Evolutionary conservation across 495 filamentous ascomycete genomes (phyloP).

Genomic region (Aspergillus bertholletiae): DNA sequence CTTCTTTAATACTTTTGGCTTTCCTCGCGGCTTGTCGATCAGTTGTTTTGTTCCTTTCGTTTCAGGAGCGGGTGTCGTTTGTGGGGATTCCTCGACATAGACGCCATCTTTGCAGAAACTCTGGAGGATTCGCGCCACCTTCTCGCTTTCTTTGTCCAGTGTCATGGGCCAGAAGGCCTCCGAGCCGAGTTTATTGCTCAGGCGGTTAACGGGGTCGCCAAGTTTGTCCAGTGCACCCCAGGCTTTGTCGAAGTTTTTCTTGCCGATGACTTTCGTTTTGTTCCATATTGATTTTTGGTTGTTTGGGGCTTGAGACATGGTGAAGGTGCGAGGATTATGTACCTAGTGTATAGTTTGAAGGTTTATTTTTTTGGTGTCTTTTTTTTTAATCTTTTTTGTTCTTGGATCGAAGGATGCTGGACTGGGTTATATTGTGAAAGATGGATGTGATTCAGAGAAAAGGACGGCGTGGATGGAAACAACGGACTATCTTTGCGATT

Average conservation of each 20-base stretch:
- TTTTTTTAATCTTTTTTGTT: too few relatives aligned
- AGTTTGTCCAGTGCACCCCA: slow-evolving; percentile 30
- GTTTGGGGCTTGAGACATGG: neutral
- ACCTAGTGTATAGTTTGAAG: too few relatives aligned
- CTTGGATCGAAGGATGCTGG: too few relatives aligned
- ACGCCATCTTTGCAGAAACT: slow-evolving; percentile 64
- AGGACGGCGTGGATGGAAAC: too few relatives aligned
- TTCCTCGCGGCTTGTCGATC: slow-evolving; percentile 43
- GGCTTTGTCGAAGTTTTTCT: slow-evolving; percentile 35
- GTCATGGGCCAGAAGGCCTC: slow-evolving; percentile 70
- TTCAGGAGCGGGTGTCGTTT: neutral
- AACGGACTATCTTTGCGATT: too few relatives aligned
- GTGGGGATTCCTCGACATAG: slow-evolving; percentile 20
- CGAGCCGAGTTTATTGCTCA: slow-evolving; percentile 60
- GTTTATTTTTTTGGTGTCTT: too few relatives aligned
- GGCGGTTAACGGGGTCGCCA: slow-evolving; percentile 56
- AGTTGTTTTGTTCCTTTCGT: neutral
- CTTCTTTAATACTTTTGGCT: slow-evolving; percentile 62
- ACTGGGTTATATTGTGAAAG: too few relatives aligned
- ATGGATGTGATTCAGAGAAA: too few relatives aligned
- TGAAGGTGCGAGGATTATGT: neutral
- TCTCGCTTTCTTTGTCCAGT: slow-evolving; percentile 66
- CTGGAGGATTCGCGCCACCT: slow-evolving; percentile 64
- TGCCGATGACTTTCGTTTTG: slow-evolving; percentile 6
- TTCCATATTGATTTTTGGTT: neutral